Evolutionary conservation across 1,284 basidiomycete species (phyloP).

Genomic region (Ceratorhiza oryzae-sativae): DNA sequence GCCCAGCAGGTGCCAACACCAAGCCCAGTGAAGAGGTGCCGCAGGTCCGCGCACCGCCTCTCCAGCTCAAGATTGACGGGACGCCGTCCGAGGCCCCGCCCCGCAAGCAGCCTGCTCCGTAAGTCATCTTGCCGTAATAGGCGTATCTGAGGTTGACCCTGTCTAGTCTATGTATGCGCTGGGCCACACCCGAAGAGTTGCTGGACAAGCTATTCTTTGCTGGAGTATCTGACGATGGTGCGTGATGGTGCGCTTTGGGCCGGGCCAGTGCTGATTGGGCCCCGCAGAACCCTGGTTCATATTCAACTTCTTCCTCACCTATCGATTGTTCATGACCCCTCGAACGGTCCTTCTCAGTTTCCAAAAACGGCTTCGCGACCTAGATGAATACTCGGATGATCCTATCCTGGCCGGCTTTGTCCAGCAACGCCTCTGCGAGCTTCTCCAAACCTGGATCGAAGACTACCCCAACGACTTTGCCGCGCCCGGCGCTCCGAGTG

Average conservation of each 20-base stretch:
- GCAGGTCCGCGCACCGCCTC: slow-evolving; percentile 13
- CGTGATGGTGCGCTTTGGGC: background rate
- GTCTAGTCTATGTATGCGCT: slow-evolving; percentile 37
- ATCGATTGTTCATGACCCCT: slow-evolving; percentile 77
- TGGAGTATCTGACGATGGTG: slow-evolving; percentile 42
- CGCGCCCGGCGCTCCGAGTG: slow-evolving; percentile 71
- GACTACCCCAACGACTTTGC: slow-evolving; percentile 78
- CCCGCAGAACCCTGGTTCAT: slow-evolving; percentile 72
- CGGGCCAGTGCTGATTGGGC: slow-evolving; percentile 19
- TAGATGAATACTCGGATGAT: slow-evolving; percentile 48
- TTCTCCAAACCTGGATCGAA: slow-evolving; percentile 75
- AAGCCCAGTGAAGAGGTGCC: slow-evolving; percentile 31
- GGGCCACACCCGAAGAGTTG: slow-evolving; percentile 42
- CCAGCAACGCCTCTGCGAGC: slow-evolving; percentile 57
- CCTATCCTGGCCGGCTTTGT: slow-evolving; percentile 39
- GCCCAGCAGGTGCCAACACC: slow-evolving; percentile 15
- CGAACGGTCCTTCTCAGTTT: slow-evolving; percentile 77
- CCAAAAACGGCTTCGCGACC: slow-evolving; percentile 64
- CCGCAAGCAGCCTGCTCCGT: slow-evolving; percentile 29
- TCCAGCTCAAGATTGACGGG: slow-evolving; percentile 36
- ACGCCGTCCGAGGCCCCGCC: slow-evolving; percentile 35
- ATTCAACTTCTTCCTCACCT: slow-evolving; percentile 78
- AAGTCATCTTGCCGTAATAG: slow-evolving; percentile 7
- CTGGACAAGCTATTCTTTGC: slow-evolving; percentile 42
- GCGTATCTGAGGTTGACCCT: background rate